These are phyloP conservation scores for Entomortierella lignicola DNA, from an alignment of 192 early-diverging fungal species.

Conservation along the genomic window DNA sequence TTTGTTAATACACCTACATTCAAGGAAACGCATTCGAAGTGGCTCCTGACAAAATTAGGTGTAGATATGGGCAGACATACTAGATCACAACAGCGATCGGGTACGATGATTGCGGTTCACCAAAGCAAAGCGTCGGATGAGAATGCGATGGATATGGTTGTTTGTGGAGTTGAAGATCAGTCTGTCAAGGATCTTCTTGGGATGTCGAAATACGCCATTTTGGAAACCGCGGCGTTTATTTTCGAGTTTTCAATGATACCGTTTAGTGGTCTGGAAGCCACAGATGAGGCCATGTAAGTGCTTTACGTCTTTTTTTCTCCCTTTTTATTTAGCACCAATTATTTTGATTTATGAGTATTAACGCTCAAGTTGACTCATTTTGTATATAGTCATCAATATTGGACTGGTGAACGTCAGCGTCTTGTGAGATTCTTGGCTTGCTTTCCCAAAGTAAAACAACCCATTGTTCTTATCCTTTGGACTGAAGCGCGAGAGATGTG, in stretches of 20 bases:
- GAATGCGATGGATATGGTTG: conserved; percentile 26
- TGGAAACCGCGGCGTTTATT: conserved; percentile 39
- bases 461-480: conserved; percentile 43
- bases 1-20: conserved; percentile 35
- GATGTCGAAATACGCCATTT: conserved; percentile 25
- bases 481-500: conserved; percentile 23
- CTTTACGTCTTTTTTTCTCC: too few species aligned
- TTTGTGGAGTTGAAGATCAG: conserved; percentile 28
- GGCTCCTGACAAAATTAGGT: conserved; percentile 41
- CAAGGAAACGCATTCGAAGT: conserved; percentile 37
- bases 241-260: conserved; percentile 43
- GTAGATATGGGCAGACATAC: conserved; percentile 31
- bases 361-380: too few species aligned
- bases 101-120: conserved; percentile 30
- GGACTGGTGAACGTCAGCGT: conserved; percentile 18
- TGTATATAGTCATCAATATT: conserved; percentile 29
- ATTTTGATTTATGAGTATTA: too few species aligned
- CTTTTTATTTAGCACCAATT: too few species aligned
- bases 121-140: background rate
- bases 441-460: conserved; percentile 46
- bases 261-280: conserved; percentile 8
- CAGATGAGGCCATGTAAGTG: conserved; percentile 34
- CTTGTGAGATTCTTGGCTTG: conserved; percentile 36
- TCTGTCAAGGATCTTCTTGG: conserved; percentile 26
- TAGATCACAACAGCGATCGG: conserved; percentile 31